These are phyloP conservation scores for Yamadazyma tumulicola DNA, from an alignment of 805 yeast species.

Conservation along the genomic window DNA sequence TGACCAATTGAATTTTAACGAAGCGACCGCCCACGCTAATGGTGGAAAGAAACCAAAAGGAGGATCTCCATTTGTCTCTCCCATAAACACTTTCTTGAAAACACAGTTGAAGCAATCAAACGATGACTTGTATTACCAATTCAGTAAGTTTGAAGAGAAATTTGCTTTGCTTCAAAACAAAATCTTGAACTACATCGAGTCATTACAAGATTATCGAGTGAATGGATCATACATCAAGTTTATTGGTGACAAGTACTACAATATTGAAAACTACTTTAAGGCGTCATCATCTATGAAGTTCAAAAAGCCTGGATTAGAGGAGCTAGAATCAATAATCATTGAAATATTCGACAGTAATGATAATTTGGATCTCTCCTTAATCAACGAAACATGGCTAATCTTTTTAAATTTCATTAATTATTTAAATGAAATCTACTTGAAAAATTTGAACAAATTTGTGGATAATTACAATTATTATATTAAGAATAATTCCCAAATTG, in stretches of 20 bases:
- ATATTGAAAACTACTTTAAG: conserved; percentile 31
- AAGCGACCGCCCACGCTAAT: conserved; percentile 4
- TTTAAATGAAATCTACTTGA: conserved; percentile 27
- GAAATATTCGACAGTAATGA: conserved; percentile 37
- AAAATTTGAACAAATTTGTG: conserved; percentile 30
- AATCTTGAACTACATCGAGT: conserved; percentile 31
- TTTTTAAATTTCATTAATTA: conserved; percentile 33
- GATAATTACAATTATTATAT: conserved; percentile 36
- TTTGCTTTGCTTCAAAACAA: conserved; percentile 37
- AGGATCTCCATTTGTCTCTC: conserved; percentile 17
- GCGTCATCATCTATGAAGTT: conserved; percentile 19
- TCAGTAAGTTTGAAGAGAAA: conserved; percentile 31
- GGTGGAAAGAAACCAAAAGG: conserved; percentile 10
- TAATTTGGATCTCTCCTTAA: conserved; percentile 37
- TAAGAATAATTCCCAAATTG: conserved; percentile 22
- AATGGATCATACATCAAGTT: conserved; percentile 35
- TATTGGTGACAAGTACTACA: conserved; percentile 37
- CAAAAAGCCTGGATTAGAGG: conserved; percentile 20
- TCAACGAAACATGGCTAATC: conserved; percentile 44
- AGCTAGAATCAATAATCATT: conserved; percentile 22
- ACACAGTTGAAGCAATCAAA: conserved; percentile 29
- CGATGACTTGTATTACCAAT: conserved; percentile 33
- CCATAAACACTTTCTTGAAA: conserved; percentile 31
- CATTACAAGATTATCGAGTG: conserved; percentile 27
- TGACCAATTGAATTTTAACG: conserved; percentile 27